Conservation (phyloP, 179 eudicot species). For the Silene vulgaris region DNA sequence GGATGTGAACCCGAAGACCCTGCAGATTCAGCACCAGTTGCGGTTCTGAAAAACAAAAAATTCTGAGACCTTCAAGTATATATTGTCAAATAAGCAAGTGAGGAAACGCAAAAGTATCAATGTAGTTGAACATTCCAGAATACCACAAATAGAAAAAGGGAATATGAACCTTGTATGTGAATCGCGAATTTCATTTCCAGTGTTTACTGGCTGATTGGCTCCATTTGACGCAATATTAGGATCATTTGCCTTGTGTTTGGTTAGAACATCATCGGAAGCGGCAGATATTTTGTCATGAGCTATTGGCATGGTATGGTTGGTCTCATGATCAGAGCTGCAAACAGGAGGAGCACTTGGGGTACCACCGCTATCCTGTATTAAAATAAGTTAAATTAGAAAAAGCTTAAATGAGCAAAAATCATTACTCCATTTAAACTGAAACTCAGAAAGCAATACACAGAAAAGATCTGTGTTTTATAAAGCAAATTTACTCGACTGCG, state of each 20-base stretch:
- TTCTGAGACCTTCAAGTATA: not conserved
- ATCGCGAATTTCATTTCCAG: conserved; percentile 29
- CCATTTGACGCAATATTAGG: conserved; percentile 21
- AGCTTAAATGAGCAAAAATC: not conserved
- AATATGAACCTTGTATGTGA: conserved; percentile 46
- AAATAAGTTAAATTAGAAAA: conserved; percentile 1
- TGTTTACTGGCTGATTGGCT: conserved; percentile 27
- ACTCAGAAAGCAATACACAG: not conserved
- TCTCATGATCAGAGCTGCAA: conserved; percentile 37
- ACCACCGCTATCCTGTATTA: conserved; percentile 41
- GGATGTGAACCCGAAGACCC: conserved; percentile 58
- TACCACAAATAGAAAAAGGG: not conserved
- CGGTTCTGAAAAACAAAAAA: conserved; percentile 35
- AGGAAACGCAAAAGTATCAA: not conserved
- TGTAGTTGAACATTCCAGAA: not conserved
- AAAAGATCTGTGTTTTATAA: not conserved
- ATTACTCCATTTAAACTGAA: not conserved
- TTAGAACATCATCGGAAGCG: conserved; percentile 27
- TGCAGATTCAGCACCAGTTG: conserved; percentile 44
- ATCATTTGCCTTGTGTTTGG: conserved; percentile 23
- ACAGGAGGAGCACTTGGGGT: conserved; percentile 87
- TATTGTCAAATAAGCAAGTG: not conserved
- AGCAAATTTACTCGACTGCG: not conserved
- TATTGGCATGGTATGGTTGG: conserved; percentile 26
- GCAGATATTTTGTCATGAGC: conserved; percentile 21